Base-by-base conservation (phyloP, 2,329 filamentous ascomycete genomes). In the Shiraia sp. region DNA sequence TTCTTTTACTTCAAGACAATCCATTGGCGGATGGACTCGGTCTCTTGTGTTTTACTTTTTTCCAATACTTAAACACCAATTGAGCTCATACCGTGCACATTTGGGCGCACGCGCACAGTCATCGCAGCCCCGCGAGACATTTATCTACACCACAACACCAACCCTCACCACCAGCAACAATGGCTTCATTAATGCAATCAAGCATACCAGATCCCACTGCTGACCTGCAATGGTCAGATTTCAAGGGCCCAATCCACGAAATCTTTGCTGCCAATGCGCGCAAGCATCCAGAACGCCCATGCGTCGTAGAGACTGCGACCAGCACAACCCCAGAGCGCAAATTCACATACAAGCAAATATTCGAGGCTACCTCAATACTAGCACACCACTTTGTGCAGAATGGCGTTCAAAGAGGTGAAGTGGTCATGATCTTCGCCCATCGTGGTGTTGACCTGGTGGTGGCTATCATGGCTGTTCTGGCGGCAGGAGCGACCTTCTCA, bases 401-500 rank as follows among this genome's bases (percentile, higher is more conserved):
- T 58, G 90, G 91, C 43, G 77, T 90, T 50, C 77, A 83, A 45
- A 77, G 83, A 54, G 90, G 90, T 7, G 90, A 97, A 63, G 90
- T 96, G 2, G 90, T 96, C 59, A 95, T 96, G 88, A 88, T 93
- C 50, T 96, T 85, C 64, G 89, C 89, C 41, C 81, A 96, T 70
- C 83, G 91, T 43, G 83, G 83, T 42, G 90, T 96, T 24, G 88
- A 88, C 57, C 71, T 88, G 28, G 85, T 88, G 0, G 82, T 88
- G 6, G 83, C 86, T 25, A 84, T 90, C 39, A 95, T 96, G 88
- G 91, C 90, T 45, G 73, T 74, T 3, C 63, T 80, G 35, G 78
- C 77, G 45, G 79, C 80, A 26, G 81, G 81, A 42, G 81, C 78
- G 7, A 80, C 78, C 25, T 78, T 82, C 65, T 80, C 77, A 39